Evolutionary conservation across 257 asterid genomes (phyloP).

Genomic region (Agastache rugosa): DNA sequence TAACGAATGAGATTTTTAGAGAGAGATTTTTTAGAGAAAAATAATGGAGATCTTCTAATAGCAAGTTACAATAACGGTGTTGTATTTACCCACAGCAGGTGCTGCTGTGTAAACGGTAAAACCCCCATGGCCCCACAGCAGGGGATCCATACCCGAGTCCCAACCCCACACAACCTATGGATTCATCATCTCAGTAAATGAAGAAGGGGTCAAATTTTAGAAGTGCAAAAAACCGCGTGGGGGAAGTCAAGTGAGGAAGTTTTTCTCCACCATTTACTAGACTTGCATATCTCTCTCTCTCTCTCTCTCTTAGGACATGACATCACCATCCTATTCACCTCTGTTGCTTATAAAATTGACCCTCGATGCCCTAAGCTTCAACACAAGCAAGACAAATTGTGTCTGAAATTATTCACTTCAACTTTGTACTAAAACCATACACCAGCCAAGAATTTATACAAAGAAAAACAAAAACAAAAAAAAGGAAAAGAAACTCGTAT

Average conservation of each 20-base stretch:
- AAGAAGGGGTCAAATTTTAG: constrained; percentile 7
- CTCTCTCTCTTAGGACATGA: not conserved
- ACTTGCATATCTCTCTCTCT: not conserved
- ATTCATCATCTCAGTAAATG: not conserved
- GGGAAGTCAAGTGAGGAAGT: not conserved
- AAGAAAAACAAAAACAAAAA: not conserved
- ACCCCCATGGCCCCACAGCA: too few species aligned
- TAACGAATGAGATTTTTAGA: too few species aligned
- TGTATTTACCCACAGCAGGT: too few species aligned
- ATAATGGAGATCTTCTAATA: too few species aligned
- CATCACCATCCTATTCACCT: not conserved
- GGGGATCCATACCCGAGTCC: too few species aligned
- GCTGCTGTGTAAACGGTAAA: too few species aligned
- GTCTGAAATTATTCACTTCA: constrained; percentile 9
- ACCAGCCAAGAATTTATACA: not conserved
- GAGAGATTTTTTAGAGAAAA: too few species aligned
- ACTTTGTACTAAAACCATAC: not conserved
- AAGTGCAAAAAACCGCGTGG: constrained; percentile 6
- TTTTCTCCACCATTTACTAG: constrained; percentile 14
- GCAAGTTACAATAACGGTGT: too few species aligned
- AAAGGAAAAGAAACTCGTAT: not conserved
- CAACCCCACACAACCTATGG: too few species aligned
- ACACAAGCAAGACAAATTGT: not conserved
- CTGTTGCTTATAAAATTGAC: not conserved
- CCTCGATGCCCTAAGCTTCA: not conserved